Evolutionary conservation across 495 filamentous ascomycete species (phyloP), one percentile per base, ranked within the genome.

Genomic region (Tetracladium setigerum): DNA sequence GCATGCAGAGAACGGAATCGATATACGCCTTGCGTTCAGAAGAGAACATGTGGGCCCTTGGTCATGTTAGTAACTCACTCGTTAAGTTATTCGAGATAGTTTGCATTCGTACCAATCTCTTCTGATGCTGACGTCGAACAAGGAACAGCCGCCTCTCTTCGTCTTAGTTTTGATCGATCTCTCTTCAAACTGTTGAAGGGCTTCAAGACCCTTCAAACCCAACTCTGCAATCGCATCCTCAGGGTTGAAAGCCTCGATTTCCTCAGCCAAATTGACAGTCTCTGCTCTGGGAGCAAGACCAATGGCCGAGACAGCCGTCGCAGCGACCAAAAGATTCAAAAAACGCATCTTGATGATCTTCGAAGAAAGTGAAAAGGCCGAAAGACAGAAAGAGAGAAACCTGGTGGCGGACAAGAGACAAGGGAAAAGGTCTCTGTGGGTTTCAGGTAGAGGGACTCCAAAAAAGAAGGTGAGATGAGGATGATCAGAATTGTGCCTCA

Each of bases 1-100:
- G 70, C n/a, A 89, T 57, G 55, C 85, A 89, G 41, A 77, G 68
- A 19, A 88, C 76, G 3, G 85, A 79, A 37, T 74, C 59, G 46
- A 82, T 81, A 54, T 84, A 87, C 5, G 62, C 63, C 37, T 55
- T 66, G 27, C 68, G 62, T 49, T 73, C 67, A 8, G 55, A 18
- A 0, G 55, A 41, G 8, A 67, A 59, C 46, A 73, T 64, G 35
- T 60, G 63, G 46, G 65, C 59, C 69, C 69, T 71, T 38, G 9
- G 31, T 9, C 8, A 38, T 8, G 48, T 43, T 14, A 50, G 12
- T 16, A 36, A 49, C 44, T 54, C n/a, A 9, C 9, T 16, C 17
- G 7, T 30, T 10, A 35, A 30, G 11, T 19, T n/a, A 18, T 27
- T 13, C 10, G 5, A 30, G 14, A 9, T 24, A 13, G 11, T 5